phyloP scores from a whole-genome alignment of 306 rosid genomes.

The Cicer chorassanicum region DNA sequence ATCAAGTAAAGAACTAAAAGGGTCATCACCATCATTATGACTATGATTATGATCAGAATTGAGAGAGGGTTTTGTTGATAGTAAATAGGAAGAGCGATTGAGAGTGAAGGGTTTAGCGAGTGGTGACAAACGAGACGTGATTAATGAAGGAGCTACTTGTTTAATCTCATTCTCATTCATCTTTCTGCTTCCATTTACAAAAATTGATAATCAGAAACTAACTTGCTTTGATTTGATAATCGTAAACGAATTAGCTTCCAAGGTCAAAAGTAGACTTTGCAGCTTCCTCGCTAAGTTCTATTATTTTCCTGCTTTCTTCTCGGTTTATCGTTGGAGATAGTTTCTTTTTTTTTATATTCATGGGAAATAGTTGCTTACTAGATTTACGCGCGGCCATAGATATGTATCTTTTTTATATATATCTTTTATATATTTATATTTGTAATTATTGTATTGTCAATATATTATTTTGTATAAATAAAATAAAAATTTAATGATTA shows the following conservation, averaged over 20 bases:
- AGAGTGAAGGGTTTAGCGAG: slow-evolving; percentile 66
- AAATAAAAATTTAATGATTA: too few relatives aligned
- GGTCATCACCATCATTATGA: slow-evolving; percentile 46
- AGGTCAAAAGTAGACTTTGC: not conserved
- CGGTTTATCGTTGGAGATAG: too few relatives aligned
- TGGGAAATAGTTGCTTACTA: too few relatives aligned
- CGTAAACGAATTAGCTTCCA: not conserved
- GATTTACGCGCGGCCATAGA: too few relatives aligned
- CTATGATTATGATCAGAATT: slow-evolving; percentile 18
- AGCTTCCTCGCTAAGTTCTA: not conserved
- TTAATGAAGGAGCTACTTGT: slow-evolving; percentile 33
- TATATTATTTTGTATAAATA: too few relatives aligned
- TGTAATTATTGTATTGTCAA: too few relatives aligned
- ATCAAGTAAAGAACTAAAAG: slow-evolving; percentile 49
- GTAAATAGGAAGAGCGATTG: slow-evolving; percentile 38
- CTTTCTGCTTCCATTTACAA: too few relatives aligned
- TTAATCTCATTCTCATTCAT: slow-evolving; percentile 45
- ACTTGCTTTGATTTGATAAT: not conserved
- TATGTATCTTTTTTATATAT: too few relatives aligned
- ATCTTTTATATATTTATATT: too few relatives aligned
- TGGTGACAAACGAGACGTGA: slow-evolving; percentile 63
- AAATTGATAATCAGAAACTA: too few relatives aligned
- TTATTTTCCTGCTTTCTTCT: too few relatives aligned
- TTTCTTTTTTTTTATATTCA: too few relatives aligned
- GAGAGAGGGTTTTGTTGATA: slow-evolving; percentile 5